Evolutionary conservation across 805 yeast species (phyloP), one percentile per base, ranked within the genome.

Genomic region (Metschnikowia cerradonensis): DNA sequence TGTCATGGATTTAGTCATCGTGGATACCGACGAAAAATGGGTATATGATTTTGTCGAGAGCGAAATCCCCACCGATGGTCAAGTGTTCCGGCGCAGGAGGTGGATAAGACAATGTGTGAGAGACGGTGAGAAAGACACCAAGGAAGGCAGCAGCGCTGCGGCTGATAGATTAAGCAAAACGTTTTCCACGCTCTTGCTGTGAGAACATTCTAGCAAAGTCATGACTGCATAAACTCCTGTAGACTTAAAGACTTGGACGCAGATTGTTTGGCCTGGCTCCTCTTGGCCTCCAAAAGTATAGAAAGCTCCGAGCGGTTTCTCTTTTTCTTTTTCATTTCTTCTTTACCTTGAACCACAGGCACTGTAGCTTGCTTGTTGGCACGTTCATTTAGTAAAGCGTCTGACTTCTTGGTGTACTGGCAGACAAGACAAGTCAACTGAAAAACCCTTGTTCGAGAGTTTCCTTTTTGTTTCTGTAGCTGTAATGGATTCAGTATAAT

Each of bases 1-100:
- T 46, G 67, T 85, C 13, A 52, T 59, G 30, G 84, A 79, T 50
- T 66, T 80, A 41, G 81, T 85, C 14, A 75, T 73, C 19, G 73
- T 87, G 19, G 95, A 89, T 67, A 71, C 79, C 30, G 90, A 83
- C 50, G 87, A 86, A 38, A 89, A 89, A 65, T 89, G 96, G 96
- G 92, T 88, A 17, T 89, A 89, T 64, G 96, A 89, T 64, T 62
- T 66, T 36, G 63, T 64, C n/a, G 54, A 40, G 13, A 58, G 50
- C 19, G 64, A 60, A 49, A 56, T 45, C 20, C 26, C 56, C 15
- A 42, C 50, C 10, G 57, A 49, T 31, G 53, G 80, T 56, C 72
- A 84, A 54, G 48, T 67, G 5, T 68, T 63, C 60, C 72, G 91
- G 57, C 73, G 92, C 61, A 73, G 92, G 60, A 74, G 90, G 64